Conservation (phyloP, 768 basidiomycete genomes). For the Mycena epipterygia region DNA sequence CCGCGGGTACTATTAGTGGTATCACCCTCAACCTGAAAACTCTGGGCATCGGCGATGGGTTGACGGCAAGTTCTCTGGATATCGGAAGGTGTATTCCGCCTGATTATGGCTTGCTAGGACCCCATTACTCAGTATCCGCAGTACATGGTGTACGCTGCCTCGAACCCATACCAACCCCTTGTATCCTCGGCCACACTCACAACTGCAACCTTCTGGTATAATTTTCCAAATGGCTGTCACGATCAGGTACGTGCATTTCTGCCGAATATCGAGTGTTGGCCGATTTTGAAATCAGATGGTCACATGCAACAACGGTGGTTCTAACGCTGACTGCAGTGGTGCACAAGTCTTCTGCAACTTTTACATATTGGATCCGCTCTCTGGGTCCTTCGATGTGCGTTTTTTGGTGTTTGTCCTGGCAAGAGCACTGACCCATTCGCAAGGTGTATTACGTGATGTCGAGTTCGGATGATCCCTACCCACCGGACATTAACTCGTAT, state of each 20-base stretch:
- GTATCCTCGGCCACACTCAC: slow-evolving; percentile 57
- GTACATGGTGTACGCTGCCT: slow-evolving; percentile 66
- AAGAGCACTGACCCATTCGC: too few species aligned
- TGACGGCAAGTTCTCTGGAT: slow-evolving; percentile 63
- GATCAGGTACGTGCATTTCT: slow-evolving; percentile 53
- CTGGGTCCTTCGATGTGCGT: slow-evolving; percentile 68
- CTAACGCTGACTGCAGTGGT: slow-evolving; percentile 62
- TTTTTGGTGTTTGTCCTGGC: too few species aligned
- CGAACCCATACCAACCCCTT: slow-evolving; percentile 69
- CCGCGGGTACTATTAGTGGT: slow-evolving; percentile 58
- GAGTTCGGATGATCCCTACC: slow-evolving; percentile 61
- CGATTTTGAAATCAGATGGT: slow-evolving; percentile 55
- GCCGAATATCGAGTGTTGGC: neutral
- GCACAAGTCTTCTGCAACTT: slow-evolving; percentile 74
- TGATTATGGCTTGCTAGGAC: slow-evolving; percentile 34
- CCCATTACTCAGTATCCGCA: slow-evolving; percentile 63
- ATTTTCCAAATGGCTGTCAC: slow-evolving; percentile 60
- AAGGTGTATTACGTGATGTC: slow-evolving; percentile 62
- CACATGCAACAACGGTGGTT: slow-evolving; percentile 67
- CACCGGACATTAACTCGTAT: slow-evolving; percentile 54
- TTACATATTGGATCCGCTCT: slow-evolving; percentile 64
- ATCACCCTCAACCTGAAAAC: slow-evolving; percentile 68
- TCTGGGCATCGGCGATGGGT: slow-evolving; percentile 74
- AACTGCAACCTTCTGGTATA: slow-evolving; percentile 56
- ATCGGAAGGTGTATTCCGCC: neutral